These are phyloP conservation scores for Aureobasidium pullulans DNA, from an alignment of 2,329 filamentous ascomycete species.

Conservation along the genomic window DNA sequence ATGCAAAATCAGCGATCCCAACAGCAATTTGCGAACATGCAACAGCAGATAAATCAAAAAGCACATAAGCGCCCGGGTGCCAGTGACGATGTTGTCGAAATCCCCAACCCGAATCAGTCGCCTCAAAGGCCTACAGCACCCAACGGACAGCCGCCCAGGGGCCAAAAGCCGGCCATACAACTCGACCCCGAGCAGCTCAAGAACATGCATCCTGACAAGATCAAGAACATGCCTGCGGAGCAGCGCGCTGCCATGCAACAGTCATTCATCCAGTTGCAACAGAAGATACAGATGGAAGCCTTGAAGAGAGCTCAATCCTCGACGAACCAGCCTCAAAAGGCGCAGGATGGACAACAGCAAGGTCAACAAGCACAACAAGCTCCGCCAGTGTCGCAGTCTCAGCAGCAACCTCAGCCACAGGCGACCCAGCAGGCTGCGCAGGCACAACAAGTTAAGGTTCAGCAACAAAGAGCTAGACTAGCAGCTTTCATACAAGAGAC, in stretches of 20 bases:
- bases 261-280: conserved; percentile 21
- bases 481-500: neutral
- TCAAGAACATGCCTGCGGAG: conserved; percentile 21
- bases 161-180: conserved; percentile 12
- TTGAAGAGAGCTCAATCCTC: conserved; percentile 22
- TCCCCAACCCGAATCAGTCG: conserved; percentile 25
- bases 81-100: conserved; percentile 36
- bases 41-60: conserved; percentile 18
- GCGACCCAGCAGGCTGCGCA: neutral
- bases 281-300: conserved; percentile 21
- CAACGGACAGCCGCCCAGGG: conserved; percentile 17
- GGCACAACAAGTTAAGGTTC: neutral
- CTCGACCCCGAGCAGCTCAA: conserved; percentile 10
- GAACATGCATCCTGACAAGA: conserved; percentile 19
- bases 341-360: neutral
- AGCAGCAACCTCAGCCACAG: conserved; percentile 17
- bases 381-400: neutral
- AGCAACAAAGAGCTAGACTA: conserved; percentile 5
- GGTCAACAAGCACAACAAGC: neutral
- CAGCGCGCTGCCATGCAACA: conserved; percentile 16
- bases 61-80: conserved; percentile 27
- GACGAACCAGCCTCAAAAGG: conserved; percentile 11
- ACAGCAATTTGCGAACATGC: conserved; percentile 19
- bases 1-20: conserved; percentile 19
- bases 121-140: neutral